phyloP scores from a whole-genome alignment of 768 basidiomycete genomes.

The Russula brevipes region DNA sequence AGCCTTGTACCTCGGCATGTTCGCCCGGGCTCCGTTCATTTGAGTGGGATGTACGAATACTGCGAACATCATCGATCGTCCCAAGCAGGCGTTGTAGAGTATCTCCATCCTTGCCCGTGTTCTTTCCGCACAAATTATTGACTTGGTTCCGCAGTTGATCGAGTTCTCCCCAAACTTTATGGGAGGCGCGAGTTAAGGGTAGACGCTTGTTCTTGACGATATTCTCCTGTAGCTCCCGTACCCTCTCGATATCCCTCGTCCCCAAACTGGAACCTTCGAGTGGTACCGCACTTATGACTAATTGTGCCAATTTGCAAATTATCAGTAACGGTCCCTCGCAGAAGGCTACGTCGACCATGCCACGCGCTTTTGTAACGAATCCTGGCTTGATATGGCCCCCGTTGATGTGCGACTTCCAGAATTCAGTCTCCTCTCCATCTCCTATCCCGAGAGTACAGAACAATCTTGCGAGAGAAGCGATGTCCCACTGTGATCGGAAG shows the following conservation, averaged over 20 bases:
- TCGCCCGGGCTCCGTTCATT: too few relatives aligned
- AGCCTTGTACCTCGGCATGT: too few relatives aligned
- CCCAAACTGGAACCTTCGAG: not conserved
- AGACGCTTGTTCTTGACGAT: not conserved
- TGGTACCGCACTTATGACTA: not conserved
- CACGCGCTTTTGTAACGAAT: not conserved
- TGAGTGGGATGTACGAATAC: not conserved
- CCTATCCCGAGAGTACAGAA: constrained; percentile 1
- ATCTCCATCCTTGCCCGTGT: too few relatives aligned
- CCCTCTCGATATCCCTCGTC: not conserved
- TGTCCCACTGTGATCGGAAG: constrained; percentile 11
- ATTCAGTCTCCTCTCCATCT: not conserved
- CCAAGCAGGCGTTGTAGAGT: too few relatives aligned
- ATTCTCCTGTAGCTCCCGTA: not conserved
- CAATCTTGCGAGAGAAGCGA: constrained; percentile 8
- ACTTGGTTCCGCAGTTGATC: not conserved
- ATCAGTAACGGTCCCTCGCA: constrained; percentile 11
- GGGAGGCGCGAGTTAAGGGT: not conserved
- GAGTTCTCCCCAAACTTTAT: not conserved
- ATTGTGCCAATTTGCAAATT: constrained; percentile 5
- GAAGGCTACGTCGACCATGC: not conserved
- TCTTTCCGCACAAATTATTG: too few relatives aligned
- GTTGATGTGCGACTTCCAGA: not conserved
- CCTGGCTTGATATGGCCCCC: not conserved
- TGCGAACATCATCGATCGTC: not conserved